These are phyloP conservation scores for Acacia concinna DNA, from an alignment of 331 rosid species.

Conservation along the genomic window DNA sequence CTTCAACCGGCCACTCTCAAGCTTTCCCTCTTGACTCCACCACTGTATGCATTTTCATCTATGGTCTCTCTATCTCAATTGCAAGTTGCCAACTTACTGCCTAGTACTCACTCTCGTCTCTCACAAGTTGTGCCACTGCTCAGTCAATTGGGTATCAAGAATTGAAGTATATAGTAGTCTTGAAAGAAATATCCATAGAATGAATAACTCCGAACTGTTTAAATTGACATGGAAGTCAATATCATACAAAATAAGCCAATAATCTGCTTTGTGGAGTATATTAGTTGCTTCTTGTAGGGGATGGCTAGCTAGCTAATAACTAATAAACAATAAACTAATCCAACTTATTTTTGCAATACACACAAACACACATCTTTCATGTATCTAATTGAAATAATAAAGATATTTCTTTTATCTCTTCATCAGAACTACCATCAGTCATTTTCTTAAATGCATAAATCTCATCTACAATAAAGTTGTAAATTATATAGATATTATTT, in stretches of 20 bases:
- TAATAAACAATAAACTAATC: background rate
- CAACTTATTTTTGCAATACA: background rate
- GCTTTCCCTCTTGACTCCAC: too few relatives aligned
- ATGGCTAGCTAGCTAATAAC: background rate
- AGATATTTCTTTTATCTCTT: background rate
- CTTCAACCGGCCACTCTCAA: too few relatives aligned
- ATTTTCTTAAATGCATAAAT: background rate
- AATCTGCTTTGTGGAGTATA: background rate
- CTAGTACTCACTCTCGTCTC: too few relatives aligned
- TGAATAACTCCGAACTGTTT: background rate
- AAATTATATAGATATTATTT: background rate
- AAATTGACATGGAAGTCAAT: slow-evolving; percentile 20
- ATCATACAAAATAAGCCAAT: background rate
- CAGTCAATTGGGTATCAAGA: too few relatives aligned
- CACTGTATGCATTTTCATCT: too few relatives aligned
- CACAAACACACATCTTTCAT: background rate
- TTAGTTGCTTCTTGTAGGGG: slow-evolving; percentile 7
- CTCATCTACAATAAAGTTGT: background rate
- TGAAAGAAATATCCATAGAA: too few relatives aligned
- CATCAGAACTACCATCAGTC: background rate
- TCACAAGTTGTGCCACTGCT: too few relatives aligned
- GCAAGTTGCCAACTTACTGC: too few relatives aligned
- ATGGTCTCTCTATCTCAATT: too few relatives aligned
- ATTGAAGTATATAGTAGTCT: too few relatives aligned
- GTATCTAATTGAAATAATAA: background rate